These are phyloP conservation scores for Kwoniella heveanensis DNA, from an alignment of 768 basidiomycete species.

Conservation along the genomic window DNA sequence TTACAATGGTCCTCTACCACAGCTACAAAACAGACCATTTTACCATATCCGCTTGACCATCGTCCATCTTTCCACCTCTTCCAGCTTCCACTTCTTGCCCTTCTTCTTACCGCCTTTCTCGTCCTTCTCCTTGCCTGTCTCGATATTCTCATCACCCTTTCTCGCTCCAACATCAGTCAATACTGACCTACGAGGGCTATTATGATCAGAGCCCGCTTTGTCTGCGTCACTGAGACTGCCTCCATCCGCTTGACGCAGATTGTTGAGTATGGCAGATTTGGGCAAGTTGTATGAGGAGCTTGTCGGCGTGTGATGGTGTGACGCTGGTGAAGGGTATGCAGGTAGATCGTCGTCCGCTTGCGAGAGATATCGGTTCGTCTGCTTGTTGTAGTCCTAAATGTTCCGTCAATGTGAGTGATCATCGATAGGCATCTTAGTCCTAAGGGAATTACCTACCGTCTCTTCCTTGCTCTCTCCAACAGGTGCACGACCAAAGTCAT, in stretches of 20 bases:
- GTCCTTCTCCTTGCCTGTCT: constrained; percentile 28
- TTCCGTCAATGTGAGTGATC: not conserved
- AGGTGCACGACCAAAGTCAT: constrained; percentile 85
- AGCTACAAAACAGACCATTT: not conserved
- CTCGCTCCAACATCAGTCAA: not conserved
- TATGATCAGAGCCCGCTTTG: constrained; percentile 3
- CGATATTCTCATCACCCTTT: constrained; percentile 21
- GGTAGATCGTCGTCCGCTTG: constrained; percentile 70
- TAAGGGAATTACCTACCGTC: constrained; percentile 60
- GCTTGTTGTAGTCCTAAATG: constrained; percentile 73
- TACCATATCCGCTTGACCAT: constrained; percentile 93
- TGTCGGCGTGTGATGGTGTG: constrained; percentile 5
- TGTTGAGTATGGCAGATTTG: constrained; percentile 3
- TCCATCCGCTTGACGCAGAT: not conserved
- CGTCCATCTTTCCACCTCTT: constrained; percentile 89
- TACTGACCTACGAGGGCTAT: constrained; percentile 59
- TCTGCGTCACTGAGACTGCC: constrained; percentile 30
- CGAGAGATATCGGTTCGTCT: constrained; percentile 72
- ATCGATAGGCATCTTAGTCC: not conserved
- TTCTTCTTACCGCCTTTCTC: constrained; percentile 55
- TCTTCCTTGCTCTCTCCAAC: constrained; percentile 90
- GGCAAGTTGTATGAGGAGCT: not conserved
- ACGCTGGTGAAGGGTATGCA: constrained; percentile 30
- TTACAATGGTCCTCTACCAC: too few relatives aligned
- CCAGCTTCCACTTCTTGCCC: constrained; percentile 70